Evolutionary conservation across 257 asterid genomes (phyloP).

Genomic region (Catharanthus roseus): DNA sequence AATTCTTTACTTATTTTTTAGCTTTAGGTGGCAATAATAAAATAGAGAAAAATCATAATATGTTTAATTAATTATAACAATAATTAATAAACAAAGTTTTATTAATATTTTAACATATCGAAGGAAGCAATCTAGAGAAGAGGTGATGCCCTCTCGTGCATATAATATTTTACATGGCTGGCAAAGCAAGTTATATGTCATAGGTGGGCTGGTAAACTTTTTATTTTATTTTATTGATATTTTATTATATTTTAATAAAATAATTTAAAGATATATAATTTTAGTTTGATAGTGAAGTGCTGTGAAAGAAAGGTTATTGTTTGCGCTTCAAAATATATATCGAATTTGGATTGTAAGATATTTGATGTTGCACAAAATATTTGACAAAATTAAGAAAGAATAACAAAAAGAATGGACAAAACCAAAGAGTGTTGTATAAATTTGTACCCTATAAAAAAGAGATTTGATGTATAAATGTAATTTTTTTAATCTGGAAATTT

Average conservation of each 20-base stretch:
- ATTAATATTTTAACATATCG: constrained; percentile 13
- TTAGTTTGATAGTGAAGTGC: constrained; percentile 5
- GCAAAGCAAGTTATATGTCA: constrained; percentile 29
- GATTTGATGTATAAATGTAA: too few relatives aligned
- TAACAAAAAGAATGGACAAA: background rate
- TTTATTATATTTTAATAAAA: background rate
- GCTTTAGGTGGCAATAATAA: constrained; percentile 28
- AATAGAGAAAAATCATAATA: constrained; percentile 15
- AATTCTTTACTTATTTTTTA: constrained; percentile 25
- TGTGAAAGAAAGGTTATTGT: constrained; percentile 5
- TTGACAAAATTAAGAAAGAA: background rate
- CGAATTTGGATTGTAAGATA: background rate
- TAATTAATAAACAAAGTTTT: background rate
- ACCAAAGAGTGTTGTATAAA: background rate
- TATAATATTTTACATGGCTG: constrained; percentile 41
- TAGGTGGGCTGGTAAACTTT: constrained; percentile 17
- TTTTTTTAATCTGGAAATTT: too few relatives aligned
- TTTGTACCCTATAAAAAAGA: too few relatives aligned
- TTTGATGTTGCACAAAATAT: background rate
- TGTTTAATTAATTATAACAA: constrained; percentile 3
- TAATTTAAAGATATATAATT: background rate
- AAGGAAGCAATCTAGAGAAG: constrained; percentile 35
- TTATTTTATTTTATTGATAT: constrained; percentile 1
- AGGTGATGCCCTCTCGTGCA: constrained; percentile 40
- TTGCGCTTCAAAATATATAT: background rate